These are phyloP conservation scores for Saturnispora bothae DNA, from an alignment of 805 yeast genomes.

Conservation along the genomic window DNA sequence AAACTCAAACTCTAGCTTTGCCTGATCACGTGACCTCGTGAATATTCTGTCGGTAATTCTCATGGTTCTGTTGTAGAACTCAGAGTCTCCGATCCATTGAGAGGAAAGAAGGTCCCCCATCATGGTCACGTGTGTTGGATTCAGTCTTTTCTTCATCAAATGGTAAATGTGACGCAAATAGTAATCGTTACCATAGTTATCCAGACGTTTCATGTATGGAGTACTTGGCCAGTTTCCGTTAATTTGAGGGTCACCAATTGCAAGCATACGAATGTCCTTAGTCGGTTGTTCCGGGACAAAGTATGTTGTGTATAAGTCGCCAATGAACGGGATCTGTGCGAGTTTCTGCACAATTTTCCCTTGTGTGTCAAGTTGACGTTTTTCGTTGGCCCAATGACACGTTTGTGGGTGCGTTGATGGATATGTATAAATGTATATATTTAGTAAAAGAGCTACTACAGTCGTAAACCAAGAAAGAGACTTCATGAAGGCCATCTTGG, in stretches of 20 bases:
- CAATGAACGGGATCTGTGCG: conserved; percentile 23
- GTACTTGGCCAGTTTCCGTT: conserved; percentile 76
- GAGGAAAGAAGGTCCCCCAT: conserved; percentile 90
- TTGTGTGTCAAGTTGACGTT: conserved; percentile 18
- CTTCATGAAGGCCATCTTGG: conserved; percentile 2
- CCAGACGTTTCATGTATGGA: conserved; percentile 62
- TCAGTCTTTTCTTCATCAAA: conserved; percentile 49
- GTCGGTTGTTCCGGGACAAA: conserved; percentile 19
- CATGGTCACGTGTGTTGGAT: conserved; percentile 76
- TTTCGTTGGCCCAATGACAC: conserved; percentile 50
- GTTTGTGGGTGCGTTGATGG: conserved; percentile 47
- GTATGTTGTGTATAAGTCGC: conserved; percentile 25
- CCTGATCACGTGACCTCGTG: conserved; percentile 44
- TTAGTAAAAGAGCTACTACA: conserved; percentile 35
- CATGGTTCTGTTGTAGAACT: conserved; percentile 69
- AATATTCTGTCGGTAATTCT: conserved; percentile 65
- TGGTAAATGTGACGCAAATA: conserved; percentile 76
- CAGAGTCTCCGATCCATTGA: conserved; percentile 89
- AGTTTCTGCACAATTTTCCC: conserved; percentile 12
- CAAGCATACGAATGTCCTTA: conserved; percentile 46
- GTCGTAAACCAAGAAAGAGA: conserved; percentile 23
- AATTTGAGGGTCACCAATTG: conserved; percentile 96
- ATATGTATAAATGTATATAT: conserved; percentile 62
- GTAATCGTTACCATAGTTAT: conserved; percentile 82
- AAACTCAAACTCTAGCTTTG: conserved; percentile 37